Conservation (phyloP, 2,329 filamentous ascomycete genomes). For the Alternaria atra region DNA sequence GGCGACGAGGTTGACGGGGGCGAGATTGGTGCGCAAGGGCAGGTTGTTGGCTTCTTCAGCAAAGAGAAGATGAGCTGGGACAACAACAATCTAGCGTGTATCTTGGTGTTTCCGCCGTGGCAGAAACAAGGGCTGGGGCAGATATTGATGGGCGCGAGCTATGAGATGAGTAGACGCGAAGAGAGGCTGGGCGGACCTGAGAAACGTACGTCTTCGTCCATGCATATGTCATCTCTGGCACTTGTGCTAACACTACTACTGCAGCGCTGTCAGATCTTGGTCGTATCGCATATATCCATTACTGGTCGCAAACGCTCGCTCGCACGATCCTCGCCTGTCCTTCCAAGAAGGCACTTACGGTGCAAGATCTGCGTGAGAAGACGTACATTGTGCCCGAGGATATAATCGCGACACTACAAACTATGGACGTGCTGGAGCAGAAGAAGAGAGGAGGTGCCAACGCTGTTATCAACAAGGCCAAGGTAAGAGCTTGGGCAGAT, state of each 20-base stretch:
- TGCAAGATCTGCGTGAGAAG: conserved; percentile 75
- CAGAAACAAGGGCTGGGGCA: conserved; percentile 89
- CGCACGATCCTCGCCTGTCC: conserved; percentile 65
- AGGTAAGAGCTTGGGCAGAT: conserved; percentile 72
- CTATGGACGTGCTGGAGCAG: conserved; percentile 75
- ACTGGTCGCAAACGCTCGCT: conserved; percentile 86
- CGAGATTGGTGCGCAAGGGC: conserved; percentile 35
- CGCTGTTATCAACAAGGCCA: conserved; percentile 65
- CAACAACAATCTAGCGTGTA: conserved; percentile 96
- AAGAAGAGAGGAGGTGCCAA: conserved; percentile 60
- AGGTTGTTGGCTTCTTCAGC: conserved; percentile 94
- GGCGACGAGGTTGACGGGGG: conserved; percentile 5
- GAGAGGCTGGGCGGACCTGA: conserved; percentile 89
- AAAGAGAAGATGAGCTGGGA: conserved; percentile 99
- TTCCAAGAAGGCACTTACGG: conserved; percentile 64
- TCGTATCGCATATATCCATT: conserved; percentile 80
- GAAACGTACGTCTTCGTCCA: conserved; percentile 65
- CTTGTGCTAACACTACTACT: conserved; percentile 15
- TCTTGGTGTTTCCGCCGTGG: conserved; percentile 94
- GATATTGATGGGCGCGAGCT: conserved; percentile 90
- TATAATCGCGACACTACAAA: conserved; percentile 77
- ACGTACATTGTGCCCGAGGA: conserved; percentile 90
- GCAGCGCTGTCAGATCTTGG: conserved; percentile 81
- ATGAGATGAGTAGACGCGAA: conserved; percentile 87
- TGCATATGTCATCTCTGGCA: not conserved